Evolutionary conservation across 1,284 basidiomycete genomes (phyloP).

Genomic region (Ceraceosorus guamensis): DNA sequence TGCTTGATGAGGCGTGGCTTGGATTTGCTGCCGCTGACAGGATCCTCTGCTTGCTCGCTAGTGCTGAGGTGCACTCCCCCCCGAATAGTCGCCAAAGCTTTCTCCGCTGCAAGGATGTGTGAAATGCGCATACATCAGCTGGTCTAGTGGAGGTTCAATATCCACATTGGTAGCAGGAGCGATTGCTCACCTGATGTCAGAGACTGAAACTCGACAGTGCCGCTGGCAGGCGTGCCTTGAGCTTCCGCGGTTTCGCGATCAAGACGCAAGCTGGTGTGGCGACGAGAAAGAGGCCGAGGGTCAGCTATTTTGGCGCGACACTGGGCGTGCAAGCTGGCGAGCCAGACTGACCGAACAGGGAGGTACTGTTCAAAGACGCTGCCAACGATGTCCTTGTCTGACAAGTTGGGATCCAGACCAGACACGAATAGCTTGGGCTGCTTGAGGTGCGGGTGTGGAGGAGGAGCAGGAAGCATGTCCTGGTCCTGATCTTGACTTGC

Average conservation of each 20-base stretch:
- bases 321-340: too few relatives aligned
- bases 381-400: conserved; percentile 32
- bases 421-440: conserved; percentile 27
- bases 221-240: conserved; percentile 22
- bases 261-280: not conserved
- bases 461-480: conserved; percentile 4
- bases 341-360: conserved; percentile 19
- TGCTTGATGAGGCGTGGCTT: conserved; percentile 38
- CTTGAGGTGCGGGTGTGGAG: conserved; percentile 23
- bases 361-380: conserved; percentile 24
- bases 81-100: conserved; percentile 32
- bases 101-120: conserved; percentile 21
- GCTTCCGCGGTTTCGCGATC: conserved; percentile 1
- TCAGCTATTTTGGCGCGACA: not conserved
- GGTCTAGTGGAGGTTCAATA: not conserved
- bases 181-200: conserved; percentile 24
- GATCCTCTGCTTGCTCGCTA: conserved; percentile 17
- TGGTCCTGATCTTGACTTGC: conserved; percentile 7
- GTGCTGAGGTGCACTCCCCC: conserved; percentile 22
- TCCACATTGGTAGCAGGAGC: not conserved
- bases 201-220: conserved; percentile 39
- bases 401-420: conserved; percentile 22
- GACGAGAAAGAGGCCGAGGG: not conserved
- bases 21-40: conserved; percentile 16
- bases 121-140: too few relatives aligned